These are phyloP conservation scores for Rhododendron williamsianum DNA, from an alignment of 148 eudicot species.

Conservation along the genomic window DNA sequence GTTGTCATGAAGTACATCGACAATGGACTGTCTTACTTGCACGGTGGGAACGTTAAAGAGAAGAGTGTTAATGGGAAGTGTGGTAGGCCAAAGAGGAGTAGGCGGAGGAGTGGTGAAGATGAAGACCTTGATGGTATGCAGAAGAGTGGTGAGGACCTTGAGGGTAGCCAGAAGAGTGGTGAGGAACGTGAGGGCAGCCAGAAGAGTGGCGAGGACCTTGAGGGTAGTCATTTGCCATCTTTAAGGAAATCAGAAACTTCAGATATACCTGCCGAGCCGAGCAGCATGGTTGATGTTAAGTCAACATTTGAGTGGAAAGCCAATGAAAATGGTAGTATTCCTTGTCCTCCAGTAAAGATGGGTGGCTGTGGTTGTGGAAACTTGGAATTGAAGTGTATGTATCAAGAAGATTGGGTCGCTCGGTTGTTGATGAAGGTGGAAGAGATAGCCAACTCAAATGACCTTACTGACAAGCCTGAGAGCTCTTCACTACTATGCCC, in stretches of 20 bases:
- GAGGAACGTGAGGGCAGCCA: background rate
- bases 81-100: background rate
- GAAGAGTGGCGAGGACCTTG: background rate
- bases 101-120: background rate
- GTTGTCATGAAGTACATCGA: constrained; percentile 28
- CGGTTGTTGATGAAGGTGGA: constrained; percentile 31
- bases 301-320: constrained; percentile 37
- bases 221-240: background rate
- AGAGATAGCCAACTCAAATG: constrained; percentile 8
- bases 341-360: constrained; percentile 36
- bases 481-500: constrained; percentile 18
- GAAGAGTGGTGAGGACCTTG: constrained; percentile 11
- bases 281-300: background rate
- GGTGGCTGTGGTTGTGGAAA: constrained; percentile 44
- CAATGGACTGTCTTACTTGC: constrained; percentile 32
- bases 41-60: constrained; percentile 13
- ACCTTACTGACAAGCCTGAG: constrained; percentile 3
- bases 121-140: constrained; percentile 3
- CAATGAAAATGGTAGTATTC: constrained; percentile 39
- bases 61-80: background rate
- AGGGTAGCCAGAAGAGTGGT: background rate
- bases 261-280: constrained; percentile 3
- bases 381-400: constrained; percentile 34
- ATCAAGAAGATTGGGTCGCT: constrained; percentile 23
- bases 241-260: background rate